Percentiles rank a stretch among this genome's conserved stretches.
Evolutionary conservation across 805 yeast species (phyloP).

Genomic region (Candida lessepsii): DNA sequence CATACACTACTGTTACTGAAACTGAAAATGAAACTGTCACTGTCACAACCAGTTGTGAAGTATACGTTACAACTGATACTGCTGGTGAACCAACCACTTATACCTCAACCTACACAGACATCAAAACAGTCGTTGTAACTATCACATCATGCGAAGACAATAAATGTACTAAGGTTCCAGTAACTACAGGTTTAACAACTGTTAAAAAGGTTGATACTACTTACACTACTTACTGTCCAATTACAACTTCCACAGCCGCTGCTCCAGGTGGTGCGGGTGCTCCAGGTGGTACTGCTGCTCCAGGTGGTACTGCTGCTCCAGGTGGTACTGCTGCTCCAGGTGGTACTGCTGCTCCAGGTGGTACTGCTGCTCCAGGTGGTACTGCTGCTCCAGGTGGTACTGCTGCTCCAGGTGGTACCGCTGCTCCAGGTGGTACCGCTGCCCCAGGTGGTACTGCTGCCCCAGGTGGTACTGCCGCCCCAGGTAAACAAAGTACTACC

Average conservation of each 20-base stretch:
- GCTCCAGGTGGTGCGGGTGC: not conserved
- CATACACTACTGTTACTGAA: constrained; percentile 9
- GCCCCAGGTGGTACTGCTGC: too few species aligned
- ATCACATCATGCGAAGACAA: constrained; percentile 36
- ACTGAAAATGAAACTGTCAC: constrained; percentile 1
- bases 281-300: not conserved
- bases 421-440: too few species aligned
- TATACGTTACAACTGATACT: constrained; percentile 12
- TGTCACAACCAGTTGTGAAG: constrained; percentile 15
- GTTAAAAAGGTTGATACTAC: constrained; percentile 18
- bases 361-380: too few species aligned
- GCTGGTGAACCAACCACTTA: constrained; percentile 9
- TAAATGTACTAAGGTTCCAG: constrained; percentile 27
- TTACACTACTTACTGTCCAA: constrained; percentile 32
- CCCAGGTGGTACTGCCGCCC: not conserved
- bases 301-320: too few species aligned
- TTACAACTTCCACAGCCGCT: constrained; percentile 15
- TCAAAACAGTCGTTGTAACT: constrained; percentile 30
- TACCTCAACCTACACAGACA: constrained; percentile 8
- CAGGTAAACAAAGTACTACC: too few species aligned
- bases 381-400: too few species aligned
- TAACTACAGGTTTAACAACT: constrained; percentile 27
- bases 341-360: too few species aligned
- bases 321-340: too few species aligned
- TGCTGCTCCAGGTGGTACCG: too few species aligned